Base-by-base conservation (phyloP, 2,329 filamentous ascomycete species). In the Penicillium sclerotiorum region DNA sequence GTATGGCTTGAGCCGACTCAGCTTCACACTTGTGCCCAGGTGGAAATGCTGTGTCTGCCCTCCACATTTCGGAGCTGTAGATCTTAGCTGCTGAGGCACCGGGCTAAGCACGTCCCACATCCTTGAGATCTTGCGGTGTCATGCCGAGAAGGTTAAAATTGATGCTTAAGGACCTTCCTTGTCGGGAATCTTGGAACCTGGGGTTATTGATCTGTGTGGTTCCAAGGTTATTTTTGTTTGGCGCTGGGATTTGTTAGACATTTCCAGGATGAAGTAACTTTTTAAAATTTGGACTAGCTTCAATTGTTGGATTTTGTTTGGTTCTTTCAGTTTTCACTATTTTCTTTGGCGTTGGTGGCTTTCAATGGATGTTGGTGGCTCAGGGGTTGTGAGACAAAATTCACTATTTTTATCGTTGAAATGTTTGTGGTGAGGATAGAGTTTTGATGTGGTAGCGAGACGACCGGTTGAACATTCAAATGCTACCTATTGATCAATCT, bases 301-400 rank as follows among this genome's bases (percentile, higher is more conserved):
- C n/a, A n/a, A n/a, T n/a, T n/a, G n/a, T n/a, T n/a, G n/a, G n/a
- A n/a, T 41, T 21, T 20, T 28, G 8, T 18, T 12, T 27, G 8
- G 22, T 12, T 36, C 20, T 36, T 17, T 4, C 5, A 5, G 4
- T 11, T 33, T 40, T 40, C 13, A n/a, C 37, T 18, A 7, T 15
- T 25, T 15, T 36, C 20, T 15, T 45, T 23, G 12, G 20, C 15
- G 42, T 18, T 9, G 6, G n/a, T 41, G 46, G 36, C 17, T 37
- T 27, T n/a, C n/a, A n/a, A n/a, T n/a, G n/a, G n/a, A n/a, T 48
- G 13, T 36, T 23, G 13, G 38, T 44, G 45, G 41, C 42, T 54
- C 52, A 57, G 52, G 58, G 50, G 54, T 20, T 49, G 36, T 53
- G 52, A 58, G 45, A 52, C 52, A 59, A 53, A 49, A 37, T 28